Base-by-base conservation (phyloP, 352 stramenopile species). In the Pythium coloratum region DNA sequence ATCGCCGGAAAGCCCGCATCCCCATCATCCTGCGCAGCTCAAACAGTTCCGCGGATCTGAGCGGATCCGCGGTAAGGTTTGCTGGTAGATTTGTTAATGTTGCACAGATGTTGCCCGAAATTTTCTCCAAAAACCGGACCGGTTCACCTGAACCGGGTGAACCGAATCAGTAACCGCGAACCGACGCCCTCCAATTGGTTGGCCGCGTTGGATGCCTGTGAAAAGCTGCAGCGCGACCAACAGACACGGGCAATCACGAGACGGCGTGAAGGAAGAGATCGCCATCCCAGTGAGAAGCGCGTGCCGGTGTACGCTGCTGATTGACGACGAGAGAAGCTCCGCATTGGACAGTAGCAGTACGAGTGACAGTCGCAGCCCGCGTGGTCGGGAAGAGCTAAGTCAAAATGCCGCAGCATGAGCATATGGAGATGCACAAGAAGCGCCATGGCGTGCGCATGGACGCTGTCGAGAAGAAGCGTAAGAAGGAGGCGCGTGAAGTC, bases 351-450 rank as follows among this genome's bases (percentile, higher is more conserved):
- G 24, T 18, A 30, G 46, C 20, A 33, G 46, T 54, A 33, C 46
- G 7, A 28, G 46, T 54, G 24, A 14, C 46, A 13, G 46, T 54
- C 9, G 46, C 46, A 54, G 18, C 46, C 46, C 20, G 46, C 46
- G 46, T 54, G 46, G 51, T 56, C 44, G 32, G 51, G 33, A 59
- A 30, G 32, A 33, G 12, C 26, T 46, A 16, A 74, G 69, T 38
- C 70, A 91, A 84, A 66, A 99, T 99, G 96, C 96, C 96, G 70
- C 96, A 99, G 81, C 96, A 99, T 89, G 98, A 99, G 84, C 97
- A 99, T 76, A 99, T 99, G 95, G 98, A 99, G 89, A 96, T 98
- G 76, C 95, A 99, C 78, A 94, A 96, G 75, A 99, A 99, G 89
- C 95, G 98, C 75, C 94, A 99, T 84, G 98, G 98, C 76, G 95